Conservation (phyloP, 2,329 filamentous ascomycete species). For the Cercospora zeina region DNA sequence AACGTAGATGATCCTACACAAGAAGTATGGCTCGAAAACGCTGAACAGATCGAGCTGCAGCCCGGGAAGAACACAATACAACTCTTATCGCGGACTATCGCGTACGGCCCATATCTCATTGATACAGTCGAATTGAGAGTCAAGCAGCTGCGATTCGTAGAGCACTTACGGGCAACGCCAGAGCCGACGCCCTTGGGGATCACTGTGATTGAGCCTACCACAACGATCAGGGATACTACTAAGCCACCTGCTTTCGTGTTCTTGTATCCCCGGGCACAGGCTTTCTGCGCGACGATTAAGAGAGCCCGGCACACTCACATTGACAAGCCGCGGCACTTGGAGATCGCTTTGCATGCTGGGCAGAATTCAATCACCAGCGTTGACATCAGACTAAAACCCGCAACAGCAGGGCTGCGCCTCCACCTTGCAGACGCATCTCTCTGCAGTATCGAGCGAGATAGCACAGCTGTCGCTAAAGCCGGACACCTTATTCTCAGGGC, state of each 20-base stretch:
- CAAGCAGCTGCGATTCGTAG: conserved; percentile 64
- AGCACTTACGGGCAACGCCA: conserved; percentile 55
- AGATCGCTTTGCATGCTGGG: conserved; percentile 70
- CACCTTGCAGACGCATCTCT: conserved; percentile 53
- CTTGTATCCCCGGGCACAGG: conserved; percentile 69
- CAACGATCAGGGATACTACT: conserved; percentile 25
- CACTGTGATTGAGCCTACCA: conserved; percentile 41
- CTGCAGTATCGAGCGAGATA: conserved; percentile 20
- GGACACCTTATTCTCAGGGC: conserved; percentile 30
- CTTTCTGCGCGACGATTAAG: conserved; percentile 67
- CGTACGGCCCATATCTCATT: conserved; percentile 72
- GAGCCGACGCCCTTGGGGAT: conserved; percentile 53
- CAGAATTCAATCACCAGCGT: conserved; percentile 64
- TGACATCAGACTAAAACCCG: conserved; percentile 56
- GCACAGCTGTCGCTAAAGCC: conserved; percentile 16
- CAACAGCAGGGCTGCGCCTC: conserved; percentile 61
- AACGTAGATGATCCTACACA: conserved; percentile 58
- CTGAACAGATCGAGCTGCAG: conserved; percentile 50
- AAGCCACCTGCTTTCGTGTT: conserved; percentile 54
- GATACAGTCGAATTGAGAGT: conserved; percentile 68
- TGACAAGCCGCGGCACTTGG: conserved; percentile 73
- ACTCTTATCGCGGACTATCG: conserved; percentile 56
- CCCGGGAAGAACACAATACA: conserved; percentile 57
- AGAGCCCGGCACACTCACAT: conserved; percentile 73
- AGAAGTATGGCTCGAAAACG: conserved; percentile 66